A percentile compares a stretch with the other conserved stretches of the same genome.
Evolutionary conservation across 1,139 yeast genomes (phyloP).

Genomic region (Pichia sp.): DNA sequence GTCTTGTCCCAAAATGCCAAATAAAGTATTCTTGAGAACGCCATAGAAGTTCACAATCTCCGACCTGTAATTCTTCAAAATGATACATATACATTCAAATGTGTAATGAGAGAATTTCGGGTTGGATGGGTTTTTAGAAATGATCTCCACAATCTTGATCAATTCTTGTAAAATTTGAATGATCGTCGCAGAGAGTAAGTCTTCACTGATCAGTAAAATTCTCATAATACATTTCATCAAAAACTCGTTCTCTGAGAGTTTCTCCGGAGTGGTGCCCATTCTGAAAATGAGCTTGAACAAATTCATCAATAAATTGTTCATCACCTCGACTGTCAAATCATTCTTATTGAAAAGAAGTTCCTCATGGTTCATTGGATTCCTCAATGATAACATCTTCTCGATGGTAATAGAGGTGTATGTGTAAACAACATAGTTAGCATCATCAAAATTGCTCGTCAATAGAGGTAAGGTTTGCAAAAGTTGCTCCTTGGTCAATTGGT

Average conservation of each 20-base stretch:
- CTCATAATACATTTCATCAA: slow-evolving; percentile 86
- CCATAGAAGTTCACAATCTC: slow-evolving; percentile 41
- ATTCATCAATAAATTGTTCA: slow-evolving; percentile 49
- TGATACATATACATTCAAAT: slow-evolving; percentile 80
- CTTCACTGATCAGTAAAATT: slow-evolving; percentile 69
- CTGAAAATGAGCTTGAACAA: slow-evolving; percentile 60
- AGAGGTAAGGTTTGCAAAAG: slow-evolving; percentile 74
- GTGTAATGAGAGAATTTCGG: slow-evolving; percentile 88
- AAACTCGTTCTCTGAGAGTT: slow-evolving; percentile 91
- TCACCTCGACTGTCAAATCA: slow-evolving; percentile 55
- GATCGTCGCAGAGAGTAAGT: slow-evolving; percentile 39
- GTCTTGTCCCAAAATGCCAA: slow-evolving; percentile 68
- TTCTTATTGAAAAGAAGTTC: slow-evolving; percentile 55
- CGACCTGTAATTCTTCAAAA: slow-evolving; percentile 47
- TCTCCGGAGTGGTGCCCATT: slow-evolving; percentile 68
- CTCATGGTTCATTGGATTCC: slow-evolving; percentile 40
- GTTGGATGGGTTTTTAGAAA: slow-evolving; percentile 87
- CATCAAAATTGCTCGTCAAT: slow-evolving; percentile 58
- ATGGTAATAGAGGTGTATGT: slow-evolving; percentile 92
- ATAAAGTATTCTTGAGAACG: slow-evolving; percentile 57
- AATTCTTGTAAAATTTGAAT: slow-evolving; percentile 56
- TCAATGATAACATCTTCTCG: slow-evolving; percentile 77
- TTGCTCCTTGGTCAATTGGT: slow-evolving; percentile 85
- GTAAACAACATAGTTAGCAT: slow-evolving; percentile 73
- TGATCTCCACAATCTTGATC: slow-evolving; percentile 58